A percentile compares a stretch with the other conserved stretches of the same genome.
Conservation (phyloP, 2,329 filamentous ascomycete species). For the Penicillium sp. region DNA sequence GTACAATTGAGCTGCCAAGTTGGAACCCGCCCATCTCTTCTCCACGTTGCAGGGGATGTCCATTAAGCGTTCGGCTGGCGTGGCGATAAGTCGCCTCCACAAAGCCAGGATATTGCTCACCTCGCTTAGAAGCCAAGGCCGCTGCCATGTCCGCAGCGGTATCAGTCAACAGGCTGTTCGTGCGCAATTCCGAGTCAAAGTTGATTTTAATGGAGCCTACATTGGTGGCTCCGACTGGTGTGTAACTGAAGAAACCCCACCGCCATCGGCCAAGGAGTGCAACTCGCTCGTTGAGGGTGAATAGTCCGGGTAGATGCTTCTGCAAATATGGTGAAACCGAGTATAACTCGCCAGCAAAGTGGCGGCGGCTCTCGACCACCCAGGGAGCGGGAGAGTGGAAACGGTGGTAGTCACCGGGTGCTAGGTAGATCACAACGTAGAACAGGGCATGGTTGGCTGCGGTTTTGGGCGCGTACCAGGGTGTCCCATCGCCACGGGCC, state of each 20-base stretch:
- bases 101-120: constrained; percentile 85
- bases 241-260: constrained; percentile 96
- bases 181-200: constrained; percentile 89
- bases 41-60: constrained; percentile 78
- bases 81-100: constrained; percentile 83
- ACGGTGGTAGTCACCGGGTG: constrained; percentile 95
- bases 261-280: constrained; percentile 92
- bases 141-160: constrained; percentile 86
- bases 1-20: constrained; percentile 87
- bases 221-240: constrained; percentile 93
- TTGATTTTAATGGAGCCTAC: constrained; percentile 96
- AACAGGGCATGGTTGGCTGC: constrained; percentile 68
- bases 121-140: constrained; percentile 69
- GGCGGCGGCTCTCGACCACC: constrained; percentile 91
- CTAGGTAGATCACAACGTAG: constrained; percentile 93
- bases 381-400: constrained; percentile 95
- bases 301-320: constrained; percentile 85
- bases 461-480: constrained; percentile 69
- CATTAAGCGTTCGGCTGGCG: constrained; percentile 73
- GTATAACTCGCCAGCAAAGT: constrained; percentile 95
- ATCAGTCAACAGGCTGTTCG: constrained; percentile 88
- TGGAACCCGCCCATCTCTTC: constrained; percentile 99
- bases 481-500: constrained; percentile 60
- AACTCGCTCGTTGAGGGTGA: constrained; percentile 94
- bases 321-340: constrained; percentile 94